phyloP scores from a whole-genome alignment of 257 asterid genomes.

The Nicotiana undulata region DNA sequence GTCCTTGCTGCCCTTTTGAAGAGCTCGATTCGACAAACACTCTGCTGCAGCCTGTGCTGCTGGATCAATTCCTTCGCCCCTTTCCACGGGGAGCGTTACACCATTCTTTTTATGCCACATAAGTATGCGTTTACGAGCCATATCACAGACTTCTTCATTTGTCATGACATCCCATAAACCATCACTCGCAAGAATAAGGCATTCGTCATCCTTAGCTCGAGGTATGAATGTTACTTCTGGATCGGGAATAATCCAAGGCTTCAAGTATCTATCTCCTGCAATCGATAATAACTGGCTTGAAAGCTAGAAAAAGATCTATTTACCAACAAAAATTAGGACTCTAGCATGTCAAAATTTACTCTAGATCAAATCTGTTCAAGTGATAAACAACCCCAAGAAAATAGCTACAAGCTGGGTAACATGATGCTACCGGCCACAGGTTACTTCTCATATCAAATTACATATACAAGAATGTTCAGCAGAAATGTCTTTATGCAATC shows the following conservation, averaged over 20 bases:
- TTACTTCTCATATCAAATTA: not conserved
- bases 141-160: conserved; percentile 78
- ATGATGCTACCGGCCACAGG: not conserved
- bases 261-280: conserved; percentile 81
- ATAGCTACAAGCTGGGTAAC: not conserved
- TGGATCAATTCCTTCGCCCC: conserved; percentile 82
- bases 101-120: conserved; percentile 71
- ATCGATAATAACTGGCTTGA: not conserved
- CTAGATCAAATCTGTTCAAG: not conserved
- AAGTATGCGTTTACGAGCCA: conserved; percentile 70
- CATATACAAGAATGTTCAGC: not conserved
- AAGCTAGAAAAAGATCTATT: not conserved
- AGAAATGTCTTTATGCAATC: not conserved
- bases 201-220: conserved; percentile 63
- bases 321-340: not conserved
- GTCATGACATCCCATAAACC: conserved; percentile 95
- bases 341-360: not conserved
- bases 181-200: conserved; percentile 85
- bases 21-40: conserved; percentile 70
- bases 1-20: conserved; percentile 91
- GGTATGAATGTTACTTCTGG: conserved; percentile 78
- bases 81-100: conserved; percentile 26
- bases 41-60: conserved; percentile 96
- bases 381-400: not conserved
- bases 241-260: conserved; percentile 85